Evolutionary conservation across 176 grass and related monocot genomes (phyloP).

Genomic region (Tuctoria greenei): DNA sequence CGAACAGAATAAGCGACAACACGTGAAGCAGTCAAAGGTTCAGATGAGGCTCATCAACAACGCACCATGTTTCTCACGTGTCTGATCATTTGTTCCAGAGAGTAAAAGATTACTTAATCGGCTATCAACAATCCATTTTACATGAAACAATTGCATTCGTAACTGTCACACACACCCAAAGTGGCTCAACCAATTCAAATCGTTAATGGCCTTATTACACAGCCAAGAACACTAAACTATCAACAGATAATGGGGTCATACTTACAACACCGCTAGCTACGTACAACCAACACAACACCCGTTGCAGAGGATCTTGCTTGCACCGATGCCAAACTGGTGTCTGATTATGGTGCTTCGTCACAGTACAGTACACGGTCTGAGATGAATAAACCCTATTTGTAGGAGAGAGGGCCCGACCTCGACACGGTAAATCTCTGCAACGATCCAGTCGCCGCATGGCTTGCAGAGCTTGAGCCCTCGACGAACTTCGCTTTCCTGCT

Average conservation of each 20-base stretch:
- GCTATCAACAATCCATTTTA: conserved; percentile 22
- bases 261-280: conserved; percentile 37
- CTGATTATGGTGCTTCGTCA: not conserved
- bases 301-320: not conserved
- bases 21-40: not conserved
- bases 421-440: conserved; percentile 69
- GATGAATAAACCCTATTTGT: conserved; percentile 53
- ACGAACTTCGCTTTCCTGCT: conserved; percentile 80
- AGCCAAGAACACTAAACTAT: not conserved
- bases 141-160: not conserved
- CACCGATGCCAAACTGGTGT: not conserved
- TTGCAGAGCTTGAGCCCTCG: conserved; percentile 75
- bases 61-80: no score
- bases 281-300: not conserved
- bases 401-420: conserved; percentile 85
- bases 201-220: not conserved
- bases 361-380: not conserved
- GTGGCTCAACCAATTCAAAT: conserved; percentile 8
- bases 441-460: conserved; percentile 60
- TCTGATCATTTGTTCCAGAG: no score
- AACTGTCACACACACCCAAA: not conserved
- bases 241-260: conserved; percentile 18
- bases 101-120: no score
- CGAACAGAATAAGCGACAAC: no score
- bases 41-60: no score